phyloP scores from a whole-genome alignment of 352 stramenopile species.

The Phytophthora cactorum region DNA sequence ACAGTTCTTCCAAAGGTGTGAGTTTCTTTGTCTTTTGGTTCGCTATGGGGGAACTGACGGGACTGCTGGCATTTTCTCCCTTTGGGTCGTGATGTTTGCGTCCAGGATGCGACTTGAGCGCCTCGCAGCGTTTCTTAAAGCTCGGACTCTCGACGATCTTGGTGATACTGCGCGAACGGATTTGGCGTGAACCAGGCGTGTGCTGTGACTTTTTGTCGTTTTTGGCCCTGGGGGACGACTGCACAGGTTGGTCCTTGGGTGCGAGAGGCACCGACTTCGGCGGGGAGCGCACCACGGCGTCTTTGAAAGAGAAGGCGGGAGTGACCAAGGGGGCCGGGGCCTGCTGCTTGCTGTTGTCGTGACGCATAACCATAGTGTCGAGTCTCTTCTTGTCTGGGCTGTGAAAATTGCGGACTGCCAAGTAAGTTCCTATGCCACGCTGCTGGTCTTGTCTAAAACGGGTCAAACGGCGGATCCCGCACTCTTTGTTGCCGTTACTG shows the following conservation, averaged over 20 bases:
- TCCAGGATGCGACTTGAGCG: conserved; percentile 32
- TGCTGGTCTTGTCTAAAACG: background rate
- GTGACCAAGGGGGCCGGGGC: conserved; percentile 11
- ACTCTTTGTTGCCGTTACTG: conserved; percentile 21
- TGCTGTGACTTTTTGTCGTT: conserved; percentile 12
- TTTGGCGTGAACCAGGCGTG: conserved; percentile 12
- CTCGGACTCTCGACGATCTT: conserved; percentile 49
- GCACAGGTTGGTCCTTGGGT: background rate
- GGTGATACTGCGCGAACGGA: conserved; percentile 43
- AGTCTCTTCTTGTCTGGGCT: background rate
- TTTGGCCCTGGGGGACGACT: background rate
- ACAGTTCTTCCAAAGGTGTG: conserved; percentile 42
- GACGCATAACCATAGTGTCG: conserved; percentile 33
- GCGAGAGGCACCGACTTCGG: conserved; percentile 7
- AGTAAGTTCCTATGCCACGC: background rate
- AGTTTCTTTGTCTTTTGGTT: conserved; percentile 25
- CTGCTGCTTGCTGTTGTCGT: conserved; percentile 19
- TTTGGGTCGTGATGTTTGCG: conserved; percentile 31
- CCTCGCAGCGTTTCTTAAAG: conserved; percentile 55
- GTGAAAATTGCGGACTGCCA: conserved; percentile 12
- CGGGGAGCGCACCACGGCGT: conserved; percentile 36
- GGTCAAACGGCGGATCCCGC: background rate
- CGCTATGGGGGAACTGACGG: background rate
- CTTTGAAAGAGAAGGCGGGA: conserved; percentile 40
- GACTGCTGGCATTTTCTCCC: conserved; percentile 6